Evolutionary conservation across 805 yeast genomes (phyloP).

Genomic region (Barnettozyma sp.): DNA sequence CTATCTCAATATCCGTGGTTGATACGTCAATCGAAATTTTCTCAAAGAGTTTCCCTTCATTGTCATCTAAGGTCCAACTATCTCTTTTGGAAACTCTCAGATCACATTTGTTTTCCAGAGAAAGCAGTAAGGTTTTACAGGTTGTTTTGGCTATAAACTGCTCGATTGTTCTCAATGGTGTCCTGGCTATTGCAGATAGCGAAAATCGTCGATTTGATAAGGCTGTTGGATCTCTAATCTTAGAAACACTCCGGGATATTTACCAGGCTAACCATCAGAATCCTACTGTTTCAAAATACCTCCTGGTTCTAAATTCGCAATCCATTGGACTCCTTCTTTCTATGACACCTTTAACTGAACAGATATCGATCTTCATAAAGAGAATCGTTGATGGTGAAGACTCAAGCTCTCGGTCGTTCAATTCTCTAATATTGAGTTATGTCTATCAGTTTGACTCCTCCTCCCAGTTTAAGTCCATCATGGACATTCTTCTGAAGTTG

Average conservation of each 20-base stretch:
- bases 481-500: constrained; percentile 53
- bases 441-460: constrained; percentile 37
- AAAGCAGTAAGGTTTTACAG: constrained; percentile 28
- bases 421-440: constrained; percentile 42
- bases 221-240: constrained; percentile 36
- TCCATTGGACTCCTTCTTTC: constrained; percentile 48
- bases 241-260: constrained; percentile 42
- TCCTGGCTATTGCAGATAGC: constrained; percentile 24
- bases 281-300: constrained; percentile 16
- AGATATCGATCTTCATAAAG: constrained; percentile 50
- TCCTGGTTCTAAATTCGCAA: constrained; percentile 46
- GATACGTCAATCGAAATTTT: constrained; percentile 77
- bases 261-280: constrained; percentile 9
- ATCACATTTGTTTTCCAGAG: constrained; percentile 41
- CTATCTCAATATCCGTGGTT: constrained; percentile 47
- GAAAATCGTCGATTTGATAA: constrained; percentile 25
- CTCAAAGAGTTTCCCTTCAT: constrained; percentile 58
- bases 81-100: constrained; percentile 81
- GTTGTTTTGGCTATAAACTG: constrained; percentile 54
- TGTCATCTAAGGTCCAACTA: constrained; percentile 74
- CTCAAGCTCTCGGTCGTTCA: constrained; percentile 58
- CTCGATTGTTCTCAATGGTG: constrained; percentile 56
- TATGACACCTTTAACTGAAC: constrained; percentile 33
- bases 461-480: constrained; percentile 36
- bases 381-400: constrained; percentile 57